Evolutionary conservation across 1,284 basidiomycete species (phyloP), one percentile per base, ranked within the genome.

Genomic region (Apiotrichum siamense): DNA sequence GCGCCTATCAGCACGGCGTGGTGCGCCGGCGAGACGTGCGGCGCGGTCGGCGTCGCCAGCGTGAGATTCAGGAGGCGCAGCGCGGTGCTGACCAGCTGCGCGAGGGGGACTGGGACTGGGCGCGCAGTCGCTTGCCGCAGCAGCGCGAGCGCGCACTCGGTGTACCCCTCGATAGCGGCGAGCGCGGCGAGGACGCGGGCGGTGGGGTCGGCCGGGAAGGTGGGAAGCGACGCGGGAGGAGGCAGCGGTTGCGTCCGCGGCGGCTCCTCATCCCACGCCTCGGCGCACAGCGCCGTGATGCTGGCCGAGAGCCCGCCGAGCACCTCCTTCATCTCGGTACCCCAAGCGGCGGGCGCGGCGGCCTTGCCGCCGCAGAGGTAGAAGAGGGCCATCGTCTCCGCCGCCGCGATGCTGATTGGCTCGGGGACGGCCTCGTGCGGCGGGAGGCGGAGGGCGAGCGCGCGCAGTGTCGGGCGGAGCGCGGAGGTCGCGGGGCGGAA

Each of bases 41-140:
- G 27, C 0, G 66, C 64, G 55, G 77, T 81, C 55, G 79, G 74
- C 13, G 81, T 81, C 31, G 84, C 80, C n/a, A 64, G 65, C 1
- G 79, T 79, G 47, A 83, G 80, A 32, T 78, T 77, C 27, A 91
- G 63, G 27, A 74, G 69, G 40, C 67, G 62, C 7, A 74, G 54
- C 6, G 67, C 67, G 4, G 76, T 57, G 0, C 64, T 54, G 9
- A 76, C 65, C 12, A 78, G 54, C 43, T 66, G 62, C 7, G 87
- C 87, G 13, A 88, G 65, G 0, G 90, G 87, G 3, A 93, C 66
- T 39, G 81, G 78, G 1, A 93, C 84, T 9, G 87, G 81, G 17
- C 88, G 81, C 37, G 77, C 73, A 3, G 79, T 81, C 1, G 79
- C 73, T 13, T 81, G 76, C 43, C 86, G 87, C 21, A 49, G 38